These are phyloP conservation scores for Triangularia verruculosa DNA, from an alignment of 2,329 filamentous ascomycete genomes.

Conservation along the genomic window DNA sequence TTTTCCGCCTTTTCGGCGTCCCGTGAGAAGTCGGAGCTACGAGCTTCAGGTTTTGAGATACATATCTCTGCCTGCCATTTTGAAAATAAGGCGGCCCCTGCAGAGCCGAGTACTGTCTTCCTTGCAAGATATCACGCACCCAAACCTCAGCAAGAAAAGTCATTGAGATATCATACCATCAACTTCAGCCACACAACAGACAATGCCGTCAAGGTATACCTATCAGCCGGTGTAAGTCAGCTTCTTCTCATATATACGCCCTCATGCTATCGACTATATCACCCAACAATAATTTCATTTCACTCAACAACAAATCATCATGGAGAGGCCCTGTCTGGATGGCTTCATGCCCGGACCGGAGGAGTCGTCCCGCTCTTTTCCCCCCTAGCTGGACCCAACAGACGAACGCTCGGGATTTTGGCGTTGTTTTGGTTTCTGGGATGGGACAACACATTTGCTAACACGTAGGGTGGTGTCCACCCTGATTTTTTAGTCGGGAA, in stretches of 20 bases:
- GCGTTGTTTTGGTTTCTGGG: not conserved
- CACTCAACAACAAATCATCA: no score
- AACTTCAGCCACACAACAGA: not conserved
- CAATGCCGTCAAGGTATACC: slow-evolving; percentile 27
- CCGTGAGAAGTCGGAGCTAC: slow-evolving; percentile 25
- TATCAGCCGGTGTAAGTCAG: slow-evolving; percentile 29
- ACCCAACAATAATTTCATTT: not conserved
- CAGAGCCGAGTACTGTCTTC: no score
- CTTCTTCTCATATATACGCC: not conserved
- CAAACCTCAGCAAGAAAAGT: not conserved
- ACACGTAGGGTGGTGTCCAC: slow-evolving; percentile 11
- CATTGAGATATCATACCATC: not conserved
- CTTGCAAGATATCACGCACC: no score
- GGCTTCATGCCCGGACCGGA: not conserved
- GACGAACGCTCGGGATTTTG: slow-evolving; percentile 1
- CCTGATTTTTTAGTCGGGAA: slow-evolving; percentile 57
- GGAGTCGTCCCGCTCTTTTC: not conserved
- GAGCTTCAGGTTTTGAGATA: slow-evolving; percentile 10
- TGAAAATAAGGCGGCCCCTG: not conserved
- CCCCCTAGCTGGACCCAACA: not conserved
- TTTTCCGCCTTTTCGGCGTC: slow-evolving; percentile 27
- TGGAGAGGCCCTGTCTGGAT: not conserved
- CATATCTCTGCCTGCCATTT: not conserved
- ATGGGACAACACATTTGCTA: slow-evolving; percentile 14
- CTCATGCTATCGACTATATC: not conserved